Evolutionary conservation across 2,329 filamentous ascomycete genomes (phyloP).

Genomic region (Cladosporium colombiae): DNA sequence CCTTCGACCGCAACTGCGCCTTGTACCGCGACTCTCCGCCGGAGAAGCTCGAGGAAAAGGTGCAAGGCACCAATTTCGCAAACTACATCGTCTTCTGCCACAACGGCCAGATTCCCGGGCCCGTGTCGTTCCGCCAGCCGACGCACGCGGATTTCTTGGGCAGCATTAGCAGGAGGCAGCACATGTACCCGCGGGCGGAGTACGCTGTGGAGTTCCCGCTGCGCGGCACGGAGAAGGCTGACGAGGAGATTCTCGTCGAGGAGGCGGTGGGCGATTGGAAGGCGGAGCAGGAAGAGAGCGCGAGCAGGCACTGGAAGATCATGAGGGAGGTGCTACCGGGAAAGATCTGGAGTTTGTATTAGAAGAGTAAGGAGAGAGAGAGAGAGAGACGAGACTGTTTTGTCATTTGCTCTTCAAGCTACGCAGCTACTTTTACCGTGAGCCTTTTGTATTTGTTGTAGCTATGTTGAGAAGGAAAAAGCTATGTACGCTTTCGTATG

Average conservation of each 20-base stretch:
- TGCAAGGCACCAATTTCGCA: conserved; percentile 59
- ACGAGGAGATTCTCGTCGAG: conserved; percentile 57
- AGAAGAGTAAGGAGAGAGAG: neutral
- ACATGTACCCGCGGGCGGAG: conserved; percentile 72
- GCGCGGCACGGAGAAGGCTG: conserved; percentile 34
- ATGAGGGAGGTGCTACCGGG: conserved; percentile 83
- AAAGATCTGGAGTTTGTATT: conserved; percentile 87
- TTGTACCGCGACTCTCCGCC: conserved; percentile 78
- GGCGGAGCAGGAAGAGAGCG: conserved; percentile 73
- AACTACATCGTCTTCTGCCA: conserved; percentile 97
- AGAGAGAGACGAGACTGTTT: neutral
- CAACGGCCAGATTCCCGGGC: conserved; percentile 63
- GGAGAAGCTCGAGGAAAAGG: conserved; percentile 28
- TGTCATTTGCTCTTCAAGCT: neutral
- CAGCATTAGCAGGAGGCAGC: conserved; percentile 68
- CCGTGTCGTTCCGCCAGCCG: conserved; percentile 64
- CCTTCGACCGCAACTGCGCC: conserved; percentile 81
- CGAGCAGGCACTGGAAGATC: conserved; percentile 83
- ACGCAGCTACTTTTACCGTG: too few species aligned
- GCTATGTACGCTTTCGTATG: too few species aligned
- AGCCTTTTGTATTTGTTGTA: too few species aligned
- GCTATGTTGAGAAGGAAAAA: too few species aligned
- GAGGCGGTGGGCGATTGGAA: conserved; percentile 68
- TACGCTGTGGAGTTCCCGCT: conserved; percentile 53
- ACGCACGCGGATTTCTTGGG: conserved; percentile 67